A percentile compares a stretch with the other conserved stretches of the same genome.
phyloP scores from a whole-genome alignment of 2,329 filamentous ascomycete species.

The Fusarium liriodendri region DNA sequence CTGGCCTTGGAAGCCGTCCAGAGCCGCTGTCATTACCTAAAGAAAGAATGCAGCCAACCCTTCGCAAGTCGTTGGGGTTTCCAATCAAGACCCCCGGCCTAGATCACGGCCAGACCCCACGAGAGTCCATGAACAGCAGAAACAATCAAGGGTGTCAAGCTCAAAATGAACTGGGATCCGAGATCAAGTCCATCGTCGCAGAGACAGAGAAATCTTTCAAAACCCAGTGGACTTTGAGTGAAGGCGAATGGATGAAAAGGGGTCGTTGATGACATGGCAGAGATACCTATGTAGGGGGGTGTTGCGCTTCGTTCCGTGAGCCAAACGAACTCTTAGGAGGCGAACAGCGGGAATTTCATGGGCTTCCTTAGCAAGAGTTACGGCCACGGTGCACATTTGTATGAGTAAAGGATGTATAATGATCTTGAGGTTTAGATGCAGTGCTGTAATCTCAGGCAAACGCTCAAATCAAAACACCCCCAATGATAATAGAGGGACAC shows the following conservation, averaged over 20 bases:
- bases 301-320: neutral
- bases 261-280: neutral
- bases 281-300: neutral
- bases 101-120: neutral
- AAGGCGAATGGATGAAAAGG: conserved; percentile 31
- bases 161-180: neutral
- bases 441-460: neutral
- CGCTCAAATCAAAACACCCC: neutral
- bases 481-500: no score
- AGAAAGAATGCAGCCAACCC: neutral
- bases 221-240: conserved; percentile 25
- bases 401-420: neutral
- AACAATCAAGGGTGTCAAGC: neutral
- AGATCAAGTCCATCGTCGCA: neutral
- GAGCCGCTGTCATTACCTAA: neutral
- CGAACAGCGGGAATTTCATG: neutral
- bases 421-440: neutral
- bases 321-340: neutral
- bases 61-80: neutral
- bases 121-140: neutral
- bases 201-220: conserved; percentile 18
- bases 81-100: neutral
- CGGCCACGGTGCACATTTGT: neutral
- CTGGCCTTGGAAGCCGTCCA: neutral
- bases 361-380: neutral